These are phyloP conservation scores for Canavalia gladiata DNA, from an alignment of 306 rosid species.

Conservation along the genomic window DNA sequence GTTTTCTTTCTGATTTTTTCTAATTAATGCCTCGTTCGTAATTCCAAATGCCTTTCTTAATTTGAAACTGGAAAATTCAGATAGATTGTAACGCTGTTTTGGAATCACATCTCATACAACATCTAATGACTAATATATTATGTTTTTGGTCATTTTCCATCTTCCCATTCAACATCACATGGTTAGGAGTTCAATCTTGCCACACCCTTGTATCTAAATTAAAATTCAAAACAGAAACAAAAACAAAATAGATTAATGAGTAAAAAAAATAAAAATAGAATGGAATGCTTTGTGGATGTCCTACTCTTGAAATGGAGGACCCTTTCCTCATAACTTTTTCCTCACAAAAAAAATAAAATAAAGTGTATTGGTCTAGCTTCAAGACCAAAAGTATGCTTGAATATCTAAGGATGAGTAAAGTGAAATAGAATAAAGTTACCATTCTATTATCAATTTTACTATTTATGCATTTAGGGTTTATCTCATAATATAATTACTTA, in stretches of 20 bases:
- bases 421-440: neutral
- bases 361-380: neutral
- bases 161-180: conserved; percentile 9
- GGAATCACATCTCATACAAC: conserved; percentile 10
- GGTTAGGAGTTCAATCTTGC: neutral
- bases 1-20: conserved; percentile 1
- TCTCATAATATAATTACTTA: too few species aligned
- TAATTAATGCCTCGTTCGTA: neutral
- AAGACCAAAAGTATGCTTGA: neutral
- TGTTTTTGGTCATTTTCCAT: neutral
- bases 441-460: neutral
- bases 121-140: neutral
- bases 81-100: conserved; percentile 14
- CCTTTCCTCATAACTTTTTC: neutral
- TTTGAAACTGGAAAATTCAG: neutral
- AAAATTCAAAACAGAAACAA: neutral
- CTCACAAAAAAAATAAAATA: neutral
- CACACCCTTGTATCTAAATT: neutral
- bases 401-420: neutral
- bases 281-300: neutral
- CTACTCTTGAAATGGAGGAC: neutral
- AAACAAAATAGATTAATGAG: neutral
- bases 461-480: too few species aligned
- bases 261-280: too few species aligned
- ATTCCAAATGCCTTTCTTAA: neutral